A percentile compares a stretch with the other conserved stretches of the same genome.
Evolutionary conservation across 2,329 filamentous ascomycete genomes (phyloP).

Genomic region (Cordyceps militaris): DNA sequence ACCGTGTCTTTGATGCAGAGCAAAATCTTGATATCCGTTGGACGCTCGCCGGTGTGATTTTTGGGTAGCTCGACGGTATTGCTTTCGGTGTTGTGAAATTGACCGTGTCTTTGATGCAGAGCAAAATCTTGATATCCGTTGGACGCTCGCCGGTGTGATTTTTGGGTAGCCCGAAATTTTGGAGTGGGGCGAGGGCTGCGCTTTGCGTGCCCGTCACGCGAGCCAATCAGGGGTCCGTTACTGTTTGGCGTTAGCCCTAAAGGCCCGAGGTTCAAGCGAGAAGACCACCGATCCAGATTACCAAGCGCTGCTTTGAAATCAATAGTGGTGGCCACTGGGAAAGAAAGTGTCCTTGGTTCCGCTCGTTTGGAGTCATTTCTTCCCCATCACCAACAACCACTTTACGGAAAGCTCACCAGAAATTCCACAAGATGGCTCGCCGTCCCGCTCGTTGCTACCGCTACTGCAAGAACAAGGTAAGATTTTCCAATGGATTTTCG

Average conservation of each 20-base stretch:
- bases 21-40: conserved; percentile 18
- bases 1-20: conserved; percentile 15
- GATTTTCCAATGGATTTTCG: conserved; percentile 27
- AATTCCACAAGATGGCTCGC: conserved; percentile 91
- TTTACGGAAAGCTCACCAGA: conserved; percentile 28
- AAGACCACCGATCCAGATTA: conserved; percentile 23
- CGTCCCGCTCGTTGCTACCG: conserved; percentile 99
- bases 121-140: conserved; percentile 18
- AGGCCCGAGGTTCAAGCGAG: conserved; percentile 32
- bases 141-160: conserved; percentile 16
- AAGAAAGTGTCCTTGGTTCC: conserved; percentile 14
- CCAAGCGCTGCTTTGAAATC: conserved; percentile 49
- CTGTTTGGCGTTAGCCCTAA: conserved; percentile 29
- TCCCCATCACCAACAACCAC: conserved; percentile 30
- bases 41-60: conserved; percentile 15
- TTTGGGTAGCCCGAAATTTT: conserved; percentile 17
- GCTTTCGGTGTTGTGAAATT: conserved; percentile 27
- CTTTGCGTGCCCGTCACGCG: conserved; percentile 15
- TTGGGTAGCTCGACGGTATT: conserved; percentile 49
- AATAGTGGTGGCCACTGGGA: conserved; percentile 24
- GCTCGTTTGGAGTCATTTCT: conserved; percentile 21
- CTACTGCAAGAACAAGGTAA: conserved; percentile 99
- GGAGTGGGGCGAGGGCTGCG: conserved; percentile 11
- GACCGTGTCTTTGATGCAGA: conserved; percentile 14
- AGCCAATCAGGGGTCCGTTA: conserved; percentile 23